Evolutionary conservation across 352 stramenopile species (phyloP).

Genomic region (Globisporangium sylvaticum): DNA sequence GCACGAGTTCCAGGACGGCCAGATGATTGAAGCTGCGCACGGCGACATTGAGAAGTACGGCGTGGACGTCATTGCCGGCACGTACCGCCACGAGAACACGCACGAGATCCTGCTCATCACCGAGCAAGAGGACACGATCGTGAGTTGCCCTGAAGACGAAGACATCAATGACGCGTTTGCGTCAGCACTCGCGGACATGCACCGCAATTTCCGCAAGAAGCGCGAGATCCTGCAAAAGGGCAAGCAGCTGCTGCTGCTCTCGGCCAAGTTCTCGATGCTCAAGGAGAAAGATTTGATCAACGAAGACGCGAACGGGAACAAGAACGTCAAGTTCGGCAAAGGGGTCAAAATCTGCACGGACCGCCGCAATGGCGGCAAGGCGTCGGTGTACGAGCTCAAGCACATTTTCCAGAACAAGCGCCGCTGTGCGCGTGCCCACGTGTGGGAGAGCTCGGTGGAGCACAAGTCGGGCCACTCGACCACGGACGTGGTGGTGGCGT

Average conservation of each 20-base stretch:
- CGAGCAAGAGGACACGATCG: slow-evolving; percentile 77
- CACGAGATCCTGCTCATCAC: slow-evolving; percentile 77
- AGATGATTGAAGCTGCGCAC: slow-evolving; percentile 68
- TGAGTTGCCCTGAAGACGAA: slow-evolving; percentile 67
- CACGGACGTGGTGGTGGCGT: slow-evolving; percentile 74
- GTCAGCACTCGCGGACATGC: slow-evolving; percentile 64
- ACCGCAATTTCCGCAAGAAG: slow-evolving; percentile 69
- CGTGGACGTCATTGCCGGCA: slow-evolving; percentile 73
- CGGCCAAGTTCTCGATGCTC: slow-evolving; percentile 86
- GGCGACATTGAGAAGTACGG: slow-evolving; percentile 76
- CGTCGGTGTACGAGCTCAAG: slow-evolving; percentile 78
- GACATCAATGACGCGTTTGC: slow-evolving; percentile 82
- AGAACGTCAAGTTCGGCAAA: slow-evolving; percentile 80
- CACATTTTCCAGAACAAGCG: slow-evolving; percentile 86
- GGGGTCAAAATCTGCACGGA: slow-evolving; percentile 77
- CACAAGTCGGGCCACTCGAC: slow-evolving; percentile 27
- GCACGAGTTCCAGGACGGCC: slow-evolving; percentile 58
- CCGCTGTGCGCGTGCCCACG: slow-evolving; percentile 65
- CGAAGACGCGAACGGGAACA: slow-evolving; percentile 81
- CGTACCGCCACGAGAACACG: slow-evolving; percentile 36
- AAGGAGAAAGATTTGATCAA: slow-evolving; percentile 86
- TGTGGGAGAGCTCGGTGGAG: slow-evolving; percentile 73
- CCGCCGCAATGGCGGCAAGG: slow-evolving; percentile 32
- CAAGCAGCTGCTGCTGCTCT: slow-evolving; percentile 75
- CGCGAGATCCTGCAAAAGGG: slow-evolving; percentile 73